Base-by-base conservation (phyloP, 2,329 filamentous ascomycete species). In the Ascochyta viciae-villosae region DNA sequence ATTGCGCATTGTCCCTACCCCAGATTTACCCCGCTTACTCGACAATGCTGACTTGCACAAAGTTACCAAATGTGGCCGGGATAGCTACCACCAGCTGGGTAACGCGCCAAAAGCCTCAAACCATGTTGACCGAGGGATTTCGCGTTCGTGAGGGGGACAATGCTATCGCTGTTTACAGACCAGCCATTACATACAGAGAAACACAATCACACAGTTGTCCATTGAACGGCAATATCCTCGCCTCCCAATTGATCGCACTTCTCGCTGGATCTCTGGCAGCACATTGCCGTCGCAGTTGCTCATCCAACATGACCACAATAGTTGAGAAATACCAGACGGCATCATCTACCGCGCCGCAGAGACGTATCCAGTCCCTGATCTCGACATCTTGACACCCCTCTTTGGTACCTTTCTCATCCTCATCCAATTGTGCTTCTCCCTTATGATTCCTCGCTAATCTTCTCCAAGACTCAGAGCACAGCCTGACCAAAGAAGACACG, bases 401-500 rank as follows among this genome's bases (percentile, higher is more conserved):
- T 79, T 80, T 53, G 76, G 77, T 78, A 60, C 35, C 42, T 58
- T 39, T 58, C 23, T 19, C 19, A 19, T 19, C 19, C 19, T 19
- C 19, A 19, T 19, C 19, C 19, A 19, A 19, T 3, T 19, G 19
- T 19, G 19, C 19, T 19, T 19, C 19, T 19, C 19, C 19, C 19
- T 19, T 19, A 19, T 19, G 19, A 19, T 19, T 19, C 19, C 49
- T 45, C 40, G 7, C 47, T 46, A 24, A 56, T 13, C 19, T 3
- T 19, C 16, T 4, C 24, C 10, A 41, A 74, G 67, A 72, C 42
- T 64, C 67, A 1, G 64, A 73, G 19, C 60, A 75, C 35, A 68
- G 66, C 15, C 58, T 64, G 9, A 70, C 77, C 22, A 70, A 78
- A 22, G 80, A 84, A 41, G 77, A 85, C 47, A 83, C 81, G 0